Evolutionary conservation across 176 grass and related monocot species (phyloP).

Genomic region (Carex pumila): DNA sequence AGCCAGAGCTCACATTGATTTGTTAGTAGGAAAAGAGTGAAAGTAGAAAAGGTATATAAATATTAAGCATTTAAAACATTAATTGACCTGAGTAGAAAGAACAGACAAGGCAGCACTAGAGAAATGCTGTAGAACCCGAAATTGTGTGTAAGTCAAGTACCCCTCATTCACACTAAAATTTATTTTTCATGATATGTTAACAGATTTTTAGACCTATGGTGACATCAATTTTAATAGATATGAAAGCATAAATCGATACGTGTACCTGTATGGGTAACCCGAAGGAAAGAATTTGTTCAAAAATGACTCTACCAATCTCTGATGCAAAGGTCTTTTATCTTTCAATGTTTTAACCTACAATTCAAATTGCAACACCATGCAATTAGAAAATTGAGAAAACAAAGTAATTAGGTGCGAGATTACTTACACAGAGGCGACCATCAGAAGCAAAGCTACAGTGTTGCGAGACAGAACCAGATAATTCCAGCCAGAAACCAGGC

Average conservation of each 20-base stretch:
- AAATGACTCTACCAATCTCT: conserved; percentile 78
- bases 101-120: conserved; percentile 90
- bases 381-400: not conserved
- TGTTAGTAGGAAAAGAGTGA: not conserved
- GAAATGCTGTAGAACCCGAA: conserved; percentile 85
- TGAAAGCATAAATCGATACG: conserved; percentile 4
- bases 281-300: conserved; percentile 94
- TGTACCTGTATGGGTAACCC: conserved; percentile 88
- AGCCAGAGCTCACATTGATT: conserved; percentile 46
- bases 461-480: conserved; percentile 71
- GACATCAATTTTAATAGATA: not conserved
- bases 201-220: not conserved
- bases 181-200: conserved; percentile 1
- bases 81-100: conserved; percentile 74
- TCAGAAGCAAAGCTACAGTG: conserved; percentile 53
- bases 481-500: conserved; percentile 68
- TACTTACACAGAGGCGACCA: conserved; percentile 59
- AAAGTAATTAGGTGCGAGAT: not conserved
- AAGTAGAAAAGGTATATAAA: not conserved
- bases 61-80: not conserved
- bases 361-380: not conserved
- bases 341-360: conserved; percentile 70
- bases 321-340: conserved; percentile 57
- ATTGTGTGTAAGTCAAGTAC: conserved; percentile 84
- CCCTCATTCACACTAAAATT: conserved; percentile 78